phyloP scores from a whole-genome alignment of 371 early-diverging fungal species.

The Cokeromyces recurvatus region DNA sequence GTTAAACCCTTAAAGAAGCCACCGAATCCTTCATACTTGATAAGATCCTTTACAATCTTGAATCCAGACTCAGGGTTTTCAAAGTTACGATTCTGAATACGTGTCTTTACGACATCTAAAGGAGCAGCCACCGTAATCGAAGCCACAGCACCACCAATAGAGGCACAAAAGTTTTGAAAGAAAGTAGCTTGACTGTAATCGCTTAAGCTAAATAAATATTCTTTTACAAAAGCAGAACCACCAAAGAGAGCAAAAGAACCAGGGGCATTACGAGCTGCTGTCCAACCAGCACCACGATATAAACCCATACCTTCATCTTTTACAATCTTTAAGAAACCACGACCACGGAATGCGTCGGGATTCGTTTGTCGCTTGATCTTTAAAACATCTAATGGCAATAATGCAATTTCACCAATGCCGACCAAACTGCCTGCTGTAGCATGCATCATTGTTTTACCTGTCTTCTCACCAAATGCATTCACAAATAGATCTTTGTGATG shows the following conservation, averaged over 20 bases:
- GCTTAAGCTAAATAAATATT: slow-evolving; percentile 79
- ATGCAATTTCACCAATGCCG: slow-evolving; percentile 95
- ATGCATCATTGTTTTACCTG: slow-evolving; percentile 94
- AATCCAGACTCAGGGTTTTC: slow-evolving; percentile 87
- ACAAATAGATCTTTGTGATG: slow-evolving; percentile 77
- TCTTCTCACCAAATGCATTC: slow-evolving; percentile 84
- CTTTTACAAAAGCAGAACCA: slow-evolving; percentile 93
- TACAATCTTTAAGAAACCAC: slow-evolving; percentile 77
- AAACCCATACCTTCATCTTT: slow-evolving; percentile 89
- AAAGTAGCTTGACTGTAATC: slow-evolving; percentile 95
- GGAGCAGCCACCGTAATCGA: slow-evolving; percentile 95
- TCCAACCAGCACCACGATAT: slow-evolving; percentile 96
- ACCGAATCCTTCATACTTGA: slow-evolving; percentile 88
- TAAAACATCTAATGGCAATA: slow-evolving; percentile 93
- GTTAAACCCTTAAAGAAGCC: slow-evolving; percentile 97
- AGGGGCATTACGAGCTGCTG: slow-evolving; percentile 96
- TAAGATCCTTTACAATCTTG: slow-evolving; percentile 81
- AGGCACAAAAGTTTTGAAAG: slow-evolving; percentile 94
- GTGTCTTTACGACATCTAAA: slow-evolving; percentile 97
- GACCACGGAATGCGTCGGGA: slow-evolving; percentile 85
- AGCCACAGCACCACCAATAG: slow-evolving; percentile 94
- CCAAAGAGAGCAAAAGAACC: slow-evolving; percentile 97
- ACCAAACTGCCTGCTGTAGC: slow-evolving; percentile 96
- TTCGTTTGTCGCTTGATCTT: slow-evolving; percentile 98
- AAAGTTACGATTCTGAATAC: slow-evolving; percentile 91